These are phyloP conservation scores for Metarhizium guizhouense DNA, from an alignment of 2,329 filamentous ascomycete genomes.

Conservation along the genomic window DNA sequence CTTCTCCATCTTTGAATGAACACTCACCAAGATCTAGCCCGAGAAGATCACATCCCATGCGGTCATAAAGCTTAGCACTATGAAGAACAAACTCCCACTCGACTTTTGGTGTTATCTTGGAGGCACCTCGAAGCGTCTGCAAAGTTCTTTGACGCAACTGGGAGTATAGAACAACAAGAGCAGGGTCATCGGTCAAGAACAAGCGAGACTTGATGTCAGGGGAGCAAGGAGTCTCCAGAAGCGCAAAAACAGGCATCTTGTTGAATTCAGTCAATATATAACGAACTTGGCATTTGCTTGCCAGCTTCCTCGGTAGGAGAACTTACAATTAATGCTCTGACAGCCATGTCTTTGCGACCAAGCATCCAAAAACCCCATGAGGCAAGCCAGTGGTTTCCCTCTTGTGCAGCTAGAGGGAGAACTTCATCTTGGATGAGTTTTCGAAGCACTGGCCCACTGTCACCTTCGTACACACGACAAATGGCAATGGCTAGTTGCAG, in stretches of 20 bases:
- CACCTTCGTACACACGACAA: slow-evolving; percentile 79
- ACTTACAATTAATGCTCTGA: slow-evolving; percentile 70
- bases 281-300: neutral
- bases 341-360: slow-evolving; percentile 70
- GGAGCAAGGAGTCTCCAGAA: slow-evolving; percentile 60
- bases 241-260: slow-evolving; percentile 67
- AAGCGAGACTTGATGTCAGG: slow-evolving; percentile 66
- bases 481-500: slow-evolving; percentile 85
- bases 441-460: slow-evolving; percentile 63
- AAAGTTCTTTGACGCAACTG: slow-evolving; percentile 74
- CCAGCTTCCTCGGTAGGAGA: neutral
- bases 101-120: slow-evolving; percentile 65
- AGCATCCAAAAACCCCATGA: slow-evolving; percentile 96
- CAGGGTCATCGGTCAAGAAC: slow-evolving; percentile 85
- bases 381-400: slow-evolving; percentile 87
- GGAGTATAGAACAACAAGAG: slow-evolving; percentile 76
- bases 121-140: slow-evolving; percentile 77
- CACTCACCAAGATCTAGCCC: slow-evolving; percentile 69
- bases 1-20: neutral
- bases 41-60: slow-evolving; percentile 88
- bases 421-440: slow-evolving; percentile 73
- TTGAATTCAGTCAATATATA: neutral
- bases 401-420: slow-evolving; percentile 63
- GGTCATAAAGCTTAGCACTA: slow-evolving; percentile 73
- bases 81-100: slow-evolving; percentile 89